A percentile compares a stretch with the other conserved stretches of the same genome.
phyloP scores from a whole-genome alignment of 768 basidiomycete species.

The Tylopilus balloui region DNA sequence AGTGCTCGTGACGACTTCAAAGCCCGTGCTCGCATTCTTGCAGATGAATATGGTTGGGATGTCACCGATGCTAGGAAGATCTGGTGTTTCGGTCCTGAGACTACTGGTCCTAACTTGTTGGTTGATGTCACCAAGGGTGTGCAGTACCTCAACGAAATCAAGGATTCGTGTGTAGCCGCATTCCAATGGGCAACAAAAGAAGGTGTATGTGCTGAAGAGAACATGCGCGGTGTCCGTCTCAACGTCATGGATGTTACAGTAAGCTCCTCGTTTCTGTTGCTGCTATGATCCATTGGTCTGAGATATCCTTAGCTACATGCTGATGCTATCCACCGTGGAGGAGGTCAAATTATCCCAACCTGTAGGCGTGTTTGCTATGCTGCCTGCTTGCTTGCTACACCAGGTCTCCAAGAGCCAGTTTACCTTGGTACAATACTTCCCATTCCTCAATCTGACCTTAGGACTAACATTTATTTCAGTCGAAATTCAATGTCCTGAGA shows the following conservation, averaged over 20 bases:
- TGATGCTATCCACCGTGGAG: slow-evolving; percentile 99
- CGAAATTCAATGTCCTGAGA: slow-evolving; percentile 98
- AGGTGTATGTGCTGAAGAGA: slow-evolving; percentile 94
- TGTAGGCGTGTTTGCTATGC: slow-evolving; percentile 96
- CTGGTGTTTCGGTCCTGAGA: slow-evolving; percentile 99
- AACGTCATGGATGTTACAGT: slow-evolving; percentile 96
- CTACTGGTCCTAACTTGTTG: slow-evolving; percentile 92
- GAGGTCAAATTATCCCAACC: slow-evolving; percentile 97
- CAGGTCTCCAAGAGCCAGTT: slow-evolving; percentile 92
- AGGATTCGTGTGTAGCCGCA: slow-evolving; percentile 98
- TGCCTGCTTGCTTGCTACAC: slow-evolving; percentile 86
- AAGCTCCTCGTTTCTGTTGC: slow-evolving; percentile 27
- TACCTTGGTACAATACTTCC: slow-evolving; percentile 64
- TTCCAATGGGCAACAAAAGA: slow-evolving; percentile 99
- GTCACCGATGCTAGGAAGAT: slow-evolving; percentile 99
- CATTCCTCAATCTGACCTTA: not conserved
- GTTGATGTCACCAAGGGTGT: slow-evolving; percentile 99
- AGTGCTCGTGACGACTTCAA: slow-evolving; percentile 97
- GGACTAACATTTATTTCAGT: slow-evolving; percentile 42
- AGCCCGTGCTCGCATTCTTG: slow-evolving; percentile 88
- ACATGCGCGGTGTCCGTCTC: slow-evolving; percentile 96
- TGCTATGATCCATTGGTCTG: not conserved
- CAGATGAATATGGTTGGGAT: slow-evolving; percentile 97
- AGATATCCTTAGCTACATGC: slow-evolving; percentile 68
- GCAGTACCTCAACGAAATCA: slow-evolving; percentile 99